phyloP scores from a whole-genome alignment of 2,329 filamentous ascomycete species.

The Hymenoscyphus fructigenus region DNA sequence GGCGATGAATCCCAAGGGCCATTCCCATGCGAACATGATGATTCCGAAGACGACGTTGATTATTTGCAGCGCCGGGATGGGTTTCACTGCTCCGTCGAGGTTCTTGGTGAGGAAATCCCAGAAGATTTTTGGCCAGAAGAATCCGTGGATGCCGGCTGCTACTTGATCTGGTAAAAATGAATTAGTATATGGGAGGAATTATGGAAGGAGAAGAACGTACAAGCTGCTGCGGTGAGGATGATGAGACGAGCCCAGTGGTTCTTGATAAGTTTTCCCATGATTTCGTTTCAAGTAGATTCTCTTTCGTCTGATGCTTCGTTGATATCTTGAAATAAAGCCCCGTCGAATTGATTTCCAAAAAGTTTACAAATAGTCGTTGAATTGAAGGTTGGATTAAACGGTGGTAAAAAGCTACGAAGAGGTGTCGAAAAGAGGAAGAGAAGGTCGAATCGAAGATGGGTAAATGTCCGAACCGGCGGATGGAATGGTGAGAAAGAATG shows the following conservation, averaged over 20 bases:
- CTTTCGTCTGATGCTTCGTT: constrained; percentile 18
- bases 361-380: constrained; percentile 20
- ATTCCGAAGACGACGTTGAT: constrained; percentile 85
- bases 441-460: constrained; percentile 24
- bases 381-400: constrained; percentile 34
- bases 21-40: constrained; percentile 81
- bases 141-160: constrained; percentile 76
- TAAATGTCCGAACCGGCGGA: constrained; percentile 55
- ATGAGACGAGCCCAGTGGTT: constrained; percentile 98
- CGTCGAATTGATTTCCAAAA: constrained; percentile 20
- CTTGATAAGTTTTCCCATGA: constrained; percentile 98
- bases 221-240: constrained; percentile 73
- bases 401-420: constrained; percentile 25
- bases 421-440: constrained; percentile 21
- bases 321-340: constrained; percentile 13
- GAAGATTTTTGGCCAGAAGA: constrained; percentile 99
- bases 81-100: constrained; percentile 81
- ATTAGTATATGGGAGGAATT: constrained; percentile 7
- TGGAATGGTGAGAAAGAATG: constrained; percentile 34
- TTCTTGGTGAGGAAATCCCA: constrained; percentile 95
- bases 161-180: constrained; percentile 69
- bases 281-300: constrained; percentile 40
- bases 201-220: constrained; percentile 37
- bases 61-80: constrained; percentile 83
- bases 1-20: constrained; percentile 77